Base-by-base conservation (phyloP, 768 basidiomycete genomes). In the Cantharellus anzutake region DNA sequence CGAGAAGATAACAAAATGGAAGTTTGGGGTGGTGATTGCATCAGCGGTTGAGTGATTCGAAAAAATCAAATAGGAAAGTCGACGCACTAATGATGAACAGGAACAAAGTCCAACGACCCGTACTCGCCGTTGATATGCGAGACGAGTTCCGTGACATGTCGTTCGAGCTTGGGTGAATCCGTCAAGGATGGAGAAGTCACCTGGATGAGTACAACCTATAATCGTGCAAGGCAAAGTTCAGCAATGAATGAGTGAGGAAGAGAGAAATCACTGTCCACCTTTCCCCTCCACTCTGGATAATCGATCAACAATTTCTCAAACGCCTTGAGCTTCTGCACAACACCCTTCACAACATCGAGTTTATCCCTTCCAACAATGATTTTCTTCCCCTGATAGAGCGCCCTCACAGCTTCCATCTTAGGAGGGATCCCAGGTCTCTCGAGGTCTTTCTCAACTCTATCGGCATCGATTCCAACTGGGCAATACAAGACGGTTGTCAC, bases 331-430 rank as follows among this genome's bases (percentile, higher is more conserved):
- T 99, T 99, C 73, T 98, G 93, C 63, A 97, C 73, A 34, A 99
- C 88, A 51, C 94, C 94, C 73, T 97, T 97, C 66, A 96, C 92
- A n/a, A 92, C 88, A 67, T 98, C 94, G 48, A 98, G 78, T 74
- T 99, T 99, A 71, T 99, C 94, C 4, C 94, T 78, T 16, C 91
- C 94, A 7, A 98, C 87, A 60, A 99, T 92, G 67, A 99, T 97
- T 77, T 97, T 97, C 78, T 97, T 97, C 63, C 87, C 89, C 64
- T 89, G 83, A 70, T 99, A 99, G 11, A 97, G 70, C 20, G 81
- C 75, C 37, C 82, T 75, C 0, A 98, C 77, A 2, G 90, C 84
- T 53, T 86, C 86, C 16, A 94, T 74, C 70, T 94, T 96, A n/a
- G 93, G 93, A 59, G 79, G 73, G 61, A 98, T 83, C 3, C 90